Conservation (phyloP, 2,329 filamentous ascomycete genomes). For the Tolypocladium tundrense region DNA sequence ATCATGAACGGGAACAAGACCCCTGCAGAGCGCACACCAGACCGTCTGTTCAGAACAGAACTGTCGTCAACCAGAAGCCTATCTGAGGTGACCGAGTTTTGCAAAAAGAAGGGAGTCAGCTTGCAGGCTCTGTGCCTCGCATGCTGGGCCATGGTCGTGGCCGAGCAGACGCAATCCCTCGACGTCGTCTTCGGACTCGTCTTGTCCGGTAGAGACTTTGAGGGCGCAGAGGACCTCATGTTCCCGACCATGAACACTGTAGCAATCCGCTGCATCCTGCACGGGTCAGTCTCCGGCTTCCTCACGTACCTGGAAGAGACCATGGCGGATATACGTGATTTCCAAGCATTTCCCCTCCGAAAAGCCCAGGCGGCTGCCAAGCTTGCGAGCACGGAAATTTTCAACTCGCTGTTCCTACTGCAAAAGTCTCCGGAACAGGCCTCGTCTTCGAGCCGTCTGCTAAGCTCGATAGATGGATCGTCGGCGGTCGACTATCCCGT, state of each 20-base stretch:
- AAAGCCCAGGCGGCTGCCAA: constrained; percentile 43
- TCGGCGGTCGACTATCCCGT: constrained; percentile 72
- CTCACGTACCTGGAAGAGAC: constrained; percentile 64
- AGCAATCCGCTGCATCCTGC: constrained; percentile 59
- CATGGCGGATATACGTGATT: constrained; percentile 53
- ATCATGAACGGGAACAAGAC: constrained; percentile 11
- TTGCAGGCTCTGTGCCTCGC: constrained; percentile 67
- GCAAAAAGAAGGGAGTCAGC: constrained; percentile 56
- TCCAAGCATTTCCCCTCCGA: constrained; percentile 69
- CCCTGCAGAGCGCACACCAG: neutral
- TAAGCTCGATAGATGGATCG: constrained; percentile 51
- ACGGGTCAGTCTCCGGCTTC: constrained; percentile 55
- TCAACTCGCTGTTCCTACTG: constrained; percentile 47
- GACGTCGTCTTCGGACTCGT: constrained; percentile 79
- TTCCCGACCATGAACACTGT: constrained; percentile 95
- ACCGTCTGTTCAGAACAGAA: constrained; percentile 8
- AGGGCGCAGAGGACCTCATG: constrained; percentile 54
- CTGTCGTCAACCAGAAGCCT: constrained; percentile 1
- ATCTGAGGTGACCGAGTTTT: constrained; percentile 38
- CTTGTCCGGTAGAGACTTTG: constrained; percentile 72
- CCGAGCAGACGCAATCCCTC: constrained; percentile 49
- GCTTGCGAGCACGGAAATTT: constrained; percentile 29
- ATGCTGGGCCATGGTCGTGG: constrained; percentile 64
- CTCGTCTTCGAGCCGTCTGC: constrained; percentile 25
- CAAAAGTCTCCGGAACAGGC: constrained; percentile 25